A percentile compares a stretch with the other conserved stretches of the same genome.
These are phyloP conservation scores for Ascocoryne sarcoides DNA, from an alignment of 2,329 filamentous ascomycete species.

Conservation along the genomic window DNA sequence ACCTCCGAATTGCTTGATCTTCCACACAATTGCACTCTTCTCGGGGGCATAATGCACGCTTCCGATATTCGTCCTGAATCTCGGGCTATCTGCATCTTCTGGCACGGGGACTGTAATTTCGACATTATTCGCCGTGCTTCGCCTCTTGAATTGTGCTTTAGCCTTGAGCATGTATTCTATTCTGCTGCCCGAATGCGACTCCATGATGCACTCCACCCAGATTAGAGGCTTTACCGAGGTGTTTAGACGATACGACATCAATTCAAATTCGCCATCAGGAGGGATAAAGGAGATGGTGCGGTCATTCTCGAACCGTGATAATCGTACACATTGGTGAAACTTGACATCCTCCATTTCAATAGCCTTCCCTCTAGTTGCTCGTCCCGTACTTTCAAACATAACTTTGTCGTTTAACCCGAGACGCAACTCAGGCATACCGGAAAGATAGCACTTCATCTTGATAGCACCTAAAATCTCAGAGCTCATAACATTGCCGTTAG, in stretches of 20 bases:
- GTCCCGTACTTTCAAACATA: constrained; percentile 97
- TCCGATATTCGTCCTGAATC: constrained; percentile 95
- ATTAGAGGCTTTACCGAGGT: constrained; percentile 98
- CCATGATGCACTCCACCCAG: constrained; percentile 97
- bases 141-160: constrained; percentile 93
- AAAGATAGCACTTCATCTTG: constrained; percentile 99
- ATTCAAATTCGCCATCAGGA: constrained; percentile 95
- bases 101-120: constrained; percentile 96
- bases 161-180: constrained; percentile 99
- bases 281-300: constrained; percentile 98
- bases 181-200: constrained; percentile 87
- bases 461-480: constrained; percentile 95
- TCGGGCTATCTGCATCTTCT: constrained; percentile 90
- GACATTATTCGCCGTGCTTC: constrained; percentile 96
- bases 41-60: constrained; percentile 96
- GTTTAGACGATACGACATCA: constrained; percentile 98
- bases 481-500: constrained; percentile 88
- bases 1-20: constrained; percentile 99
- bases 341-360: constrained; percentile 99
- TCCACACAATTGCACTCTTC: constrained; percentile 97
- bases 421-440: constrained; percentile 93
- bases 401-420: constrained; percentile 96
- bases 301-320: constrained; percentile 97
- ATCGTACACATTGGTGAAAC: constrained; percentile 94
- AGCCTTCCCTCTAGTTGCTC: constrained; percentile 88